Conservation (phyloP, 1,139 yeast species). For the Yamadazyma jaroonii region DNA sequence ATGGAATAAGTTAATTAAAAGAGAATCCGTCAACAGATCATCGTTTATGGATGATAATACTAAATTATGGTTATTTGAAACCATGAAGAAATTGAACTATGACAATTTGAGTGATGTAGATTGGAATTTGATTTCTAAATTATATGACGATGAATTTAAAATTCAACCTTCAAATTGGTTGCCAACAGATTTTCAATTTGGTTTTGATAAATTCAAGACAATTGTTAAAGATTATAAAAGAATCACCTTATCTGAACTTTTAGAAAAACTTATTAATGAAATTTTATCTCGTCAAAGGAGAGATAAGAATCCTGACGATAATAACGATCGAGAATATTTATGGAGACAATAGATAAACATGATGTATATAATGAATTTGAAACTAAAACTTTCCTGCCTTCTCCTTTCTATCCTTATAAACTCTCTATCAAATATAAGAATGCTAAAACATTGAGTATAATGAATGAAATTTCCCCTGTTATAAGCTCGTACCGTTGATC, state of each 20-base stretch:
- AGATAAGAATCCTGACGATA: background rate
- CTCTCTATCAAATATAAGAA: too few species aligned
- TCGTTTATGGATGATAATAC: conserved; percentile 49
- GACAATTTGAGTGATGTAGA: conserved; percentile 52
- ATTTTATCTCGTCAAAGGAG: conserved; percentile 1
- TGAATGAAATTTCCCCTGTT: too few species aligned
- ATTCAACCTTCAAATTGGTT: conserved; percentile 20
- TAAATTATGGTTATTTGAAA: conserved; percentile 55
- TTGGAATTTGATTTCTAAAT: conserved; percentile 40
- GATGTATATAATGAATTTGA: too few species aligned
- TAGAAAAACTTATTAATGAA: conserved; percentile 22
- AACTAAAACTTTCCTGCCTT: too few species aligned
- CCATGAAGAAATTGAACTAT: conserved; percentile 47
- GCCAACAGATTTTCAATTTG: conserved; percentile 32
- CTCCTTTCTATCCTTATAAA: too few species aligned
- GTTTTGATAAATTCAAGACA: conserved; percentile 33
- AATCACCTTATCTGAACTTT: conserved; percentile 20
- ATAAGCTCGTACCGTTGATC: too few species aligned
- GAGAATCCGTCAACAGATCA: conserved; percentile 53
- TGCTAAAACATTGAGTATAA: too few species aligned
- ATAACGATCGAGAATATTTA: conserved; percentile 8
- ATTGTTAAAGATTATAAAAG: conserved; percentile 29
- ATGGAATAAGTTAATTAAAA: conserved; percentile 77
- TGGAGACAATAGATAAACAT: conserved; percentile 10
- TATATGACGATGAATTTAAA: conserved; percentile 11